Evolutionary conservation across 331 rosid species (phyloP), one percentile per base, ranked within the genome.

Genomic region (Saraca asoca): DNA sequence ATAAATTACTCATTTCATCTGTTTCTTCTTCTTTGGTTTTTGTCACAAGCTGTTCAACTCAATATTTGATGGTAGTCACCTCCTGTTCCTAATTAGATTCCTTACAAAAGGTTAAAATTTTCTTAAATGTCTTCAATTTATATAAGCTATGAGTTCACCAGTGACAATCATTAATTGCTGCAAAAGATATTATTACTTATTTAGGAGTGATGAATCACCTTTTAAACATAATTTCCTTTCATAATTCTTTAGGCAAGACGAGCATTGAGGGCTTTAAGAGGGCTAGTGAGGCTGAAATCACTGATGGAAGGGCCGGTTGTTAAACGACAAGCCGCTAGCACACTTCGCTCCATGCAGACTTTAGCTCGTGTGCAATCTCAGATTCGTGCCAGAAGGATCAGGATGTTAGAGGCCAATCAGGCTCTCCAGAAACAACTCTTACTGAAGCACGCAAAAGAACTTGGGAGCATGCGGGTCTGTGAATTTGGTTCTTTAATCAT

Each of bases 291-390:
- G 84, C 83, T 94, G 86, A 94, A 86, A 68, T 62, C 80, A 43
- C 62, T 94, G 72, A 88, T 94, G 88, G 99, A 86, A 71, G 95
- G 99, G n/a, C 75, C 92, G 16, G 76, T 81, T 70, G 99, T 90
- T 60, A 94, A 86, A 73, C 96, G 99, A 18, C 99, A 94, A 88
- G 91, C 95, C n/a, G 66, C 81, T n/a, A 88, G 84, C 68, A 90
- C 97, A 62, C 96, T 94, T 43, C 83, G 84, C 48, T 86, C 96
- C 59, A 90, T 94, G 99, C 99, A 94, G 83, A 86, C 99, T 67
- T 75, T 94, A 39, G 80, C 99, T 68, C 97, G 99, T 12, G 94
- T 94, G 70, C 99, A 94, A 62, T 79, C 96, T 70, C 95, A 94
- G 80, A 80, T 94, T 71, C 99, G 87, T 50, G 85, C 85, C 7